Evolutionary conservation across 169 alveolate species (phyloP).

Genomic region (Plasmodium ovale): DNA sequence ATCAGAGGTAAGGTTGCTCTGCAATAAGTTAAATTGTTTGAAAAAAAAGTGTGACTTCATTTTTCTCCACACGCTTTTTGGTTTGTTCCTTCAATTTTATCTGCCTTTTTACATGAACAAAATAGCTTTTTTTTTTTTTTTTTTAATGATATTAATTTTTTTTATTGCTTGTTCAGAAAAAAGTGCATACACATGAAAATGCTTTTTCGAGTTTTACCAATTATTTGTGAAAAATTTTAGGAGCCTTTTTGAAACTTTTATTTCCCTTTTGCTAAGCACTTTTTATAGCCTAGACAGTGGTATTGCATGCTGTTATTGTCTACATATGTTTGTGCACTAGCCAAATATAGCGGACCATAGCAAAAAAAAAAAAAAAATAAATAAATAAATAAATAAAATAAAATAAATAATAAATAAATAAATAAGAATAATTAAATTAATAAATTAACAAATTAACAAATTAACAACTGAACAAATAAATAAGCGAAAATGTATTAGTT

Average conservation of each 20-base stretch:
- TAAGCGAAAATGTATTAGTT: background rate
- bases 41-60: background rate
- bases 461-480: no score
- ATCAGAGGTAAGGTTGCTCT: background rate
- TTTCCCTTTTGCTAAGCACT: background rate
- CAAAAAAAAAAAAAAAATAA: conserved; percentile 1
- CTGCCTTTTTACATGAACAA: background rate
- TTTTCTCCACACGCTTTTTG: background rate
- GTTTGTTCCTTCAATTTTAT: background rate
- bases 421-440: background rate
- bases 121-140: background rate
- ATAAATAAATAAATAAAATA: background rate
- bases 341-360: background rate
- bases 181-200: conserved; percentile 1
- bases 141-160: background rate
- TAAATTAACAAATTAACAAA: background rate
- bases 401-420: no score
- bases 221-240: background rate
- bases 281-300: no score
- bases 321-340: background rate
- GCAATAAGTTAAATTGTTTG: background rate
- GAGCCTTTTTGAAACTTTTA: background rate
- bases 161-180: background rate
- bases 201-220: background rate
- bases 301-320: no score